Evolutionary conservation across 2,329 filamentous ascomycete species (phyloP).

Genomic region (Paecilomyces fulvus): DNA sequence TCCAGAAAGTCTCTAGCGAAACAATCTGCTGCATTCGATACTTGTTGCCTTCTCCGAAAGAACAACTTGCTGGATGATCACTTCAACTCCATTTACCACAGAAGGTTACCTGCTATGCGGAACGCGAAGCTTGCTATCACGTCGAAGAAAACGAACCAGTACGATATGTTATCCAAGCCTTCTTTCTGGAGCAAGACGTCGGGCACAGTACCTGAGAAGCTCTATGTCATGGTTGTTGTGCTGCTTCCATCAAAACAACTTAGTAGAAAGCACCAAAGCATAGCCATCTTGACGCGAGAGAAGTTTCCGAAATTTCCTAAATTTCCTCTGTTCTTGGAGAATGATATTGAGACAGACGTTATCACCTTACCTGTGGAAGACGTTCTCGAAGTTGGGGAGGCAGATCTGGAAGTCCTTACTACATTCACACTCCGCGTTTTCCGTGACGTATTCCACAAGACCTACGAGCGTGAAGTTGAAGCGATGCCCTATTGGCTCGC

Average conservation of each 20-base stretch:
- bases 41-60: slow-evolving; percentile 61
- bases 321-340: slow-evolving; percentile 66
- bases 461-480: slow-evolving; percentile 54
- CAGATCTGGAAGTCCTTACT: slow-evolving; percentile 49
- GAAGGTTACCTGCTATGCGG: slow-evolving; percentile 68
- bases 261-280: slow-evolving; percentile 50
- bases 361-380: slow-evolving; percentile 38
- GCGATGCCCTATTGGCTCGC: slow-evolving; percentile 79
- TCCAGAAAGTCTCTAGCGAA: slow-evolving; percentile 70
- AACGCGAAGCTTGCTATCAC: slow-evolving; percentile 79
- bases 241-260: slow-evolving; percentile 51
- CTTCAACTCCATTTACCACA: slow-evolving; percentile 64
- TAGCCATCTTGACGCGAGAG: slow-evolving; percentile 64
- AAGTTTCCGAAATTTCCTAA: slow-evolving; percentile 55
- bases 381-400: slow-evolving; percentile 26
- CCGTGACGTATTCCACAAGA: slow-evolving; percentile 80
- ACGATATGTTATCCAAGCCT: slow-evolving; percentile 73
- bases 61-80: slow-evolving; percentile 62
- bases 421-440: slow-evolving; percentile 70
- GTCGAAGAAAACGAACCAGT: slow-evolving; percentile 63
- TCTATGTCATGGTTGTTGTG: slow-evolving; percentile 56
- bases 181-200: slow-evolving; percentile 54
- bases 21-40: slow-evolving; percentile 79
- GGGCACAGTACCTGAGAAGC: slow-evolving; percentile 38
- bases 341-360: slow-evolving; percentile 52